Base-by-base conservation (phyloP, 2,329 filamentous ascomycete genomes). In the Neonectria punicea region DNA sequence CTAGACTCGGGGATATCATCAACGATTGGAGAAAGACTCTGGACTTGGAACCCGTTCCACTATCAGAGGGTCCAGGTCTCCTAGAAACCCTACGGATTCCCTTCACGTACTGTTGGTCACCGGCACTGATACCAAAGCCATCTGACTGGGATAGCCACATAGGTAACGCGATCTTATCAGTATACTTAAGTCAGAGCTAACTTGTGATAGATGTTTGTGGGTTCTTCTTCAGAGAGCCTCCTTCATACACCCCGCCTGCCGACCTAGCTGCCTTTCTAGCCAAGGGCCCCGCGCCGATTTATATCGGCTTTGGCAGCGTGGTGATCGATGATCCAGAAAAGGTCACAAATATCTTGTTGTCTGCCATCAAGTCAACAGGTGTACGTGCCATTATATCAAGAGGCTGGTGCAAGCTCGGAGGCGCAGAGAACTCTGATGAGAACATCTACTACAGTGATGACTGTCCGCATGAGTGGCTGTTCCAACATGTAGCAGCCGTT, bases 51-150 rank as follows among this genome's bases (percentile, higher is more conserved):
- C 41, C 51, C 9, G 47, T 68, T 6, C 58, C 64, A 6, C 32
- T 65, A 5, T 87, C 93, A 47, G 92, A 90, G 81, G 92, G 90
- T 1, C 91, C 92, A 4, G 88, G 88, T 16, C 87, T 93, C 77
- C 79, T 92, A 1, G 87, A 87, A 53, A 87, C 90, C 9, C 77
- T 94, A 22, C 84, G 84, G 46, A 84, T 94, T 7, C 92, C 92
- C 0, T 90, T 90, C 64, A 93, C 92, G 0, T 95, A 94, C 70
- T 92, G 92, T 75, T 94, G 92, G 92, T 92, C 89, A 0, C 88
- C 89, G 0, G 83, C 88, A 5, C 76, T 92, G 11, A 87, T 92
- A 1, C 85, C 88, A 0, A 92, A 92, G 68, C 90, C 90, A 0
- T 80, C 80, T 2, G 90, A 92, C 70, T 92, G 90, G 90, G 84